These are phyloP conservation scores for Rhizopus arrhizus DNA, from an alignment of 371 early-diverging fungal species.

Conservation along the genomic window DNA sequence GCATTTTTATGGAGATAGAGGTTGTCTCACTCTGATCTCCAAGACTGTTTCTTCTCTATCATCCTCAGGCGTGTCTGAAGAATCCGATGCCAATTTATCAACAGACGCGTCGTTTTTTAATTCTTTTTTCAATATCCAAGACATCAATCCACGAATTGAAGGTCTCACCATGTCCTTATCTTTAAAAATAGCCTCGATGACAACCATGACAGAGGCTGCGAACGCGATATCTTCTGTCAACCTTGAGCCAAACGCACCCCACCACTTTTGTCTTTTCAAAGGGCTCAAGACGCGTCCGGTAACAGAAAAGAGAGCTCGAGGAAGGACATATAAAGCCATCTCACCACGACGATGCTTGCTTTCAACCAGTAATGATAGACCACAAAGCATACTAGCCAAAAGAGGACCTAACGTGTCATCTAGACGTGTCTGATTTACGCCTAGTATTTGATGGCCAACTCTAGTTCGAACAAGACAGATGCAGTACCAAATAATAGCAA, in stretches of 20 bases:
- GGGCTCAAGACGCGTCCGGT: slow-evolving; percentile 53
- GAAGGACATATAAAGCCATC: slow-evolving; percentile 66
- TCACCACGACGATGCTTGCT: slow-evolving; percentile 63
- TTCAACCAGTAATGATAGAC: slow-evolving; percentile 63
- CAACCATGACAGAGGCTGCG: slow-evolving; percentile 41
- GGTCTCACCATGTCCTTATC: slow-evolving; percentile 52
- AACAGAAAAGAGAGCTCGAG: slow-evolving; percentile 59
- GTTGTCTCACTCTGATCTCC: no score
- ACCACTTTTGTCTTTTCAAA: slow-evolving; percentile 39
- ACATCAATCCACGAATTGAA: slow-evolving; percentile 51
- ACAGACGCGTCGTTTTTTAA: neutral
- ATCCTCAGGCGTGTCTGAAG: no score
- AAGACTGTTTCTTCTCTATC: no score
- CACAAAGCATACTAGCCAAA: slow-evolving; percentile 61
- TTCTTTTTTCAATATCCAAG: slow-evolving; percentile 56
- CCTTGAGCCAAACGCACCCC: slow-evolving; percentile 36
- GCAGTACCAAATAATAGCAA: slow-evolving; percentile 63
- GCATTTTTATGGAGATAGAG: no score
- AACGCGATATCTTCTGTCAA: slow-evolving; percentile 43
- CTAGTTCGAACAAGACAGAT: slow-evolving; percentile 61
- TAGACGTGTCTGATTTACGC: slow-evolving; percentile 31
- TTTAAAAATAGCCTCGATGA: slow-evolving; percentile 48
- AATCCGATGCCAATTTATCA: no score
- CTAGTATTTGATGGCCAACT: slow-evolving; percentile 49
- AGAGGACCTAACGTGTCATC: slow-evolving; percentile 57